Conservation (phyloP, 2,329 filamentous ascomycete genomes). For the Fusarium sp. region DNA sequence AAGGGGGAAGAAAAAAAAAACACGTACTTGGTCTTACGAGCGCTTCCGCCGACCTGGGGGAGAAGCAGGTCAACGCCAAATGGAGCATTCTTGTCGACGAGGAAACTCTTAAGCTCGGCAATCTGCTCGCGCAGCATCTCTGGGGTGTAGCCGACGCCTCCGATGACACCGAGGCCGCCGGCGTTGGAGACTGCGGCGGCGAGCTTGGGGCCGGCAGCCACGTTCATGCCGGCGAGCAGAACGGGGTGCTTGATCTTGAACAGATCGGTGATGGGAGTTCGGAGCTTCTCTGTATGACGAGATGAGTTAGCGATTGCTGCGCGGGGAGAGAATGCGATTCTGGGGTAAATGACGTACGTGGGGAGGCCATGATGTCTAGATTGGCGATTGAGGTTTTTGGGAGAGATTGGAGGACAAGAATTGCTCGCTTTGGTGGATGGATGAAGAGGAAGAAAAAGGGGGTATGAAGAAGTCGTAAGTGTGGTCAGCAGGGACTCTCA, state of each 20-base stretch:
- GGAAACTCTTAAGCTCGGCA: conserved; percentile 87
- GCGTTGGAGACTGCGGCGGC: conserved; percentile 97
- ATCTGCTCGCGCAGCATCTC: conserved; percentile 98
- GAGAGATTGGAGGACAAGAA: conserved; percentile 9
- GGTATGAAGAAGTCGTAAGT: conserved; percentile 2
- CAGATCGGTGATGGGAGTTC: conserved; percentile 92
- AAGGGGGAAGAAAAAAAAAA: no score
- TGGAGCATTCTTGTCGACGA: conserved; percentile 90
- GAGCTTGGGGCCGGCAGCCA: conserved; percentile 94
- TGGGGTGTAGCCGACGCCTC: conserved; percentile 94
- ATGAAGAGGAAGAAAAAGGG: not conserved
- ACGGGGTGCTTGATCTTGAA: conserved; percentile 98
- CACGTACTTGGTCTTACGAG: conserved; percentile 87
- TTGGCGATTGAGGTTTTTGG: conserved; percentile 11
- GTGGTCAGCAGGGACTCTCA: not conserved
- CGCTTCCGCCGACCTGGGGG: conserved; percentile 92
- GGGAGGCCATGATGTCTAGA: conserved; percentile 74
- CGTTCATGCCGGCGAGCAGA: conserved; percentile 98
- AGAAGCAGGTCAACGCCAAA: conserved; percentile 95
- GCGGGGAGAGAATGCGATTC: conserved; percentile 2
- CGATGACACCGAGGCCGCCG: conserved; percentile 95
- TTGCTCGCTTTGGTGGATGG: conserved; percentile 25
- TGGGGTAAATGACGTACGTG: conserved; percentile 68
- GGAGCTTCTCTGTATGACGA: conserved; percentile 65
- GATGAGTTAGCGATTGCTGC: conserved; percentile 21